Evolutionary conservation across 768 basidiomycete species (phyloP), one percentile per base, ranked within the genome.

Genomic region (Collybia sp.): DNA sequence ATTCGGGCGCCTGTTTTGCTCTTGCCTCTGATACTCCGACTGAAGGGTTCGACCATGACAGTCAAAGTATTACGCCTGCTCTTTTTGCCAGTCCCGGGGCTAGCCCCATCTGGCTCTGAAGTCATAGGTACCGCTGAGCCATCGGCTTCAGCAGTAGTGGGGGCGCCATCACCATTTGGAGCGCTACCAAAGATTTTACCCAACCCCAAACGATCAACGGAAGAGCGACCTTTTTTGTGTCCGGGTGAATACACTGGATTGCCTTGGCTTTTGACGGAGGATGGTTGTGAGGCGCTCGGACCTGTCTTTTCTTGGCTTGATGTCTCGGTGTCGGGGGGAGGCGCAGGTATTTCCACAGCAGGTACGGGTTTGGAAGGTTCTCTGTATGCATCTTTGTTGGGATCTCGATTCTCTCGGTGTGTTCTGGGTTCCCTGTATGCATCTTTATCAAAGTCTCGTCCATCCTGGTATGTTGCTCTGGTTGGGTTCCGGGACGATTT

Each of bases 21-120:
- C 53, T 64, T 66, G 18, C 68, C 72, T 58, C 79, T 74, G 49
- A 73, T 73, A 0, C 76, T 70, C 35, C 80, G 73, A 45, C 73
- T 76, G 52, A 93, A 68, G 6, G 88, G 86, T 58, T 89, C 87
- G 1, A 89, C 86, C 80, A 93, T 89, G 34, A 93, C 79, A 0
- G 85, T 91, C 51, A 96, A 72, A 0, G 93, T 94, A 64, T 88
- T 93, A 55, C 91, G 68, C 57, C 85, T 72, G 50, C 67, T 73
- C 64, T 82, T 82, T 71, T 80, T 90, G 33, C 60, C 59, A 48
- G 49, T 58, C 55, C 42, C 53, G 52, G 43, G 46, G 15, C 42
- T 45, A 40, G 49, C 44, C 19, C 41, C 43, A 16, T 46, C 54
- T 15, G 47, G 43, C 37, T 49, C 55, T 16, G 63, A 57, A 43